Evolutionary conservation across 2,329 filamentous ascomycete species (phyloP).

Genomic region (Fusarium metavorans): DNA sequence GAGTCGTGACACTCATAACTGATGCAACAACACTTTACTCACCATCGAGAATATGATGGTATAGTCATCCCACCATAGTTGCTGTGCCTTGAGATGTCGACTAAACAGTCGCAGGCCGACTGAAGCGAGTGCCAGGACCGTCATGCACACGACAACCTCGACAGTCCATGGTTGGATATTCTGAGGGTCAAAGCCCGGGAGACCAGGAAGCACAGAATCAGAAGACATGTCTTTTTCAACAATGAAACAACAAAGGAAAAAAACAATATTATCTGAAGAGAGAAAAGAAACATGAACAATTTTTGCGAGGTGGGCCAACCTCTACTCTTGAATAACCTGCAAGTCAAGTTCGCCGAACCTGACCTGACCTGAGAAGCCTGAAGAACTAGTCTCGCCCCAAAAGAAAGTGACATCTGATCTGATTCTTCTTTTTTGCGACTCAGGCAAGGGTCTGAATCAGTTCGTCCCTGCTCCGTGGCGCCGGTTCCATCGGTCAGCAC

Average conservation of each 20-base stretch:
- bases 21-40: not conserved
- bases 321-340: not conserved
- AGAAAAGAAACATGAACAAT: constrained; percentile 1
- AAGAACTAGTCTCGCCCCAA: not conserved
- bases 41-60: constrained; percentile 63
- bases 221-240: constrained; percentile 18
- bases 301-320: not conserved
- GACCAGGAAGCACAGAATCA: constrained; percentile 37
- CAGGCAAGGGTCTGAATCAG: constrained; percentile 1
- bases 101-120: constrained; percentile 57
- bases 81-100: constrained; percentile 56
- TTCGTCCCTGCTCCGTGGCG: not conserved
- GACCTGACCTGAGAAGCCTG: not conserved
- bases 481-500: constrained; percentile 16
- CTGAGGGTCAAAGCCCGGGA: constrained; percentile 38
- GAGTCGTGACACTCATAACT: not conserved
- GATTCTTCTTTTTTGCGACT: not conserved
- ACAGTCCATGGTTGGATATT: constrained; percentile 58
- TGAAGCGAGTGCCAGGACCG: constrained; percentile 53
- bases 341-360: not conserved
- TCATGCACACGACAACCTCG: constrained; percentile 55
- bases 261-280: not conserved
- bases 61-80: constrained; percentile 64
- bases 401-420: not conserved
- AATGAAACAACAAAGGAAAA: not conserved